Evolutionary conservation across 1,139 yeast species (phyloP), one percentile per base, ranked within the genome.

Genomic region (Entelexis sorbosivorans): DNA sequence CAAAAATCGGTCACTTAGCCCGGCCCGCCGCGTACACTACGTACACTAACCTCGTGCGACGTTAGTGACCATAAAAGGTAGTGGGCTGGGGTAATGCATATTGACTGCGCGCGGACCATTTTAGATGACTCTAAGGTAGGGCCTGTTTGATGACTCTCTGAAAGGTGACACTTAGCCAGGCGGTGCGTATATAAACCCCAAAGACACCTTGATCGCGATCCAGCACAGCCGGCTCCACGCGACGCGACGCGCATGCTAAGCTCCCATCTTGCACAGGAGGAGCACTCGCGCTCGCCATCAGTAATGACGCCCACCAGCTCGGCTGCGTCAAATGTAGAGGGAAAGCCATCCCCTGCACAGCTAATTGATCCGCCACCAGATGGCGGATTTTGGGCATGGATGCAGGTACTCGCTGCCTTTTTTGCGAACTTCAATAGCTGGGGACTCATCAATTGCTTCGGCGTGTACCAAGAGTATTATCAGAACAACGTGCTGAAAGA

Each of bases 381-480:
- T 43, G 68, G 68, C 1, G 69, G 68, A 1, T 32, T 51, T 14
- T 36, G 52, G 26, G 68, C 68, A 1, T 64, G 68, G 67, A 52
- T 61, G 10, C 66, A 63, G 32, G 66, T 66, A 0, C 29, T 60
- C 1, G 68, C 64, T 1, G 68, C 64, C 0, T 77, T 77, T 55
- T 61, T 76, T 53, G 77, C 81, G 1, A 65, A 76, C 20, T 65
- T 76, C 44, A 74, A 76, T 20, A 71, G 72, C 34, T 77, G 80
- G 68, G 87, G 87, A 1, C 64, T 80, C 26, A 73, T 77, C 55
- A 80, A 79, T 55, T 67, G 81, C 1, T 68, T 76, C 50, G 86
- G 86, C 47, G 81, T 79, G 1, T 76, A 78, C 51, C 82, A 81
- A 61, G 72, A 79, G 2, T 80, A 79, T 59, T 73, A 80, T 22